Evolutionary conservation across 768 basidiomycete species (phyloP), one percentile per base, ranked within the genome.

Genomic region (Symmetrospora coprosmae): DNA sequence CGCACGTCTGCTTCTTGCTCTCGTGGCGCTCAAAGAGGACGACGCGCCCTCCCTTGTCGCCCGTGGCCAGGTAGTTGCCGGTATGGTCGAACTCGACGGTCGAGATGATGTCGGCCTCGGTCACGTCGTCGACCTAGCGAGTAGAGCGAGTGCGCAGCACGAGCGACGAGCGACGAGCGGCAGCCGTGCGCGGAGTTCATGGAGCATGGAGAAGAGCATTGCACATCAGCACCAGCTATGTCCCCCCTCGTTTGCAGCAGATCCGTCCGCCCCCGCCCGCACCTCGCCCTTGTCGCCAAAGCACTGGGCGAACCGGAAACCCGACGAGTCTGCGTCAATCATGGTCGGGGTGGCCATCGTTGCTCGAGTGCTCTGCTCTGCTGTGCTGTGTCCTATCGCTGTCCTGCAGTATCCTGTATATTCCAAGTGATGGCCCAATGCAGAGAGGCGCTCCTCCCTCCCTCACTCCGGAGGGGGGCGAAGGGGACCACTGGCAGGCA

Each of bases 41-140:
- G 61, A 99, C 94, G 66, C 94, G 84, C 59, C 94, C 94, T 63
- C 94, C 94, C 77, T 99, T 99, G 79, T 99, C 94, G 65, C 94
- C 94, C 0, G 94, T 99, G 58, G 94, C 94, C 67, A 99, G 87
- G 73, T 99, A 99, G 73, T 94, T 94, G 50, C 94, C 94, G 50
- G 94, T 94, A 61, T 94, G 92, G 75, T 97, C 94, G 71, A 97
- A 99, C 78, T 99, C 94, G 73, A 97, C 94, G 63, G 92, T 94
- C 49, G 94, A 97, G 75, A 99, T 99, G 78, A 99, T 97, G 79
- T 99, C 94, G 78, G 94, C 94, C 79, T 99, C 94, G 62, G 94
- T 99, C 71, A 99, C 97, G 74, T 99, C 94, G 72, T 96, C 94
- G 34, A 97, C 92, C 73, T 94, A 87, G 68, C 86, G n/a, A 40